Evolutionary conservation across 495 filamentous ascomycete species (phyloP).

Genomic region (Acidiella bohemica): DNA sequence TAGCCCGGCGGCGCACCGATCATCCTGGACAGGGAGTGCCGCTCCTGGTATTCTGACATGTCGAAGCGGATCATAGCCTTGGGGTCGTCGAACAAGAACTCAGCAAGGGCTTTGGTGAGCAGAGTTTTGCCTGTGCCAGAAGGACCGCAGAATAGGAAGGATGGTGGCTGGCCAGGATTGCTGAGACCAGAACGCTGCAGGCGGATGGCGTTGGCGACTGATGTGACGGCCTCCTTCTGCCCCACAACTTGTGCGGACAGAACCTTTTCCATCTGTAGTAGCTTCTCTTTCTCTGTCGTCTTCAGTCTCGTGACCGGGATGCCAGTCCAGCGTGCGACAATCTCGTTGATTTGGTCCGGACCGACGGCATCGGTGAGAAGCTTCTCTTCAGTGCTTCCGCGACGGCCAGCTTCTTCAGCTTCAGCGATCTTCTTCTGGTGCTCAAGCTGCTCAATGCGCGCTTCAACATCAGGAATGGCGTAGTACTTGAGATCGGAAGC

Average conservation of each 20-base stretch:
- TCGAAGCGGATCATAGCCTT: conserved; percentile 98
- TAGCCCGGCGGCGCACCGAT: conserved; percentile 96
- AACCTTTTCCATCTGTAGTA: conserved; percentile 83
- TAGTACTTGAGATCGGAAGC: conserved; percentile 94
- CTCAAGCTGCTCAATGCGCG: conserved; percentile 66
- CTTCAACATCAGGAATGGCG: conserved; percentile 83
- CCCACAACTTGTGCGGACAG: conserved; percentile 76
- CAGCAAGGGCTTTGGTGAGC: conserved; percentile 87
- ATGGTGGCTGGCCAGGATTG: conserved; percentile 92
- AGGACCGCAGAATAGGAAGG: conserved; percentile 96
- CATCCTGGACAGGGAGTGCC: conserved; percentile 90
- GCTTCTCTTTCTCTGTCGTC: conserved; percentile 93
- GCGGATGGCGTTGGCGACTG: conserved; percentile 90
- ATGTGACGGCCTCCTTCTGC: conserved; percentile 85
- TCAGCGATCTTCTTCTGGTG: conserved; percentile 65
- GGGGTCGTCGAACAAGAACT: conserved; percentile 95
- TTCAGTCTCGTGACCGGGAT: conserved; percentile 89
- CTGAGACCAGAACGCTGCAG: conserved; percentile 83
- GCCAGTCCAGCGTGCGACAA: conserved; percentile 89
- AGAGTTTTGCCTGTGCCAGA: conserved; percentile 97
- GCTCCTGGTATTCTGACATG: conserved; percentile 99
- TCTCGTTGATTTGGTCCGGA: conserved; percentile 97
- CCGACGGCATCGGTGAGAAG: conserved; percentile 87
- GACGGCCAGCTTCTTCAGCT: conserved; percentile 49
- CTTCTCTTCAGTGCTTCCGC: conserved; percentile 42